Evolutionary conservation across 805 yeast species (phyloP).

Genomic region (Torulaspora microellipsoides): DNA sequence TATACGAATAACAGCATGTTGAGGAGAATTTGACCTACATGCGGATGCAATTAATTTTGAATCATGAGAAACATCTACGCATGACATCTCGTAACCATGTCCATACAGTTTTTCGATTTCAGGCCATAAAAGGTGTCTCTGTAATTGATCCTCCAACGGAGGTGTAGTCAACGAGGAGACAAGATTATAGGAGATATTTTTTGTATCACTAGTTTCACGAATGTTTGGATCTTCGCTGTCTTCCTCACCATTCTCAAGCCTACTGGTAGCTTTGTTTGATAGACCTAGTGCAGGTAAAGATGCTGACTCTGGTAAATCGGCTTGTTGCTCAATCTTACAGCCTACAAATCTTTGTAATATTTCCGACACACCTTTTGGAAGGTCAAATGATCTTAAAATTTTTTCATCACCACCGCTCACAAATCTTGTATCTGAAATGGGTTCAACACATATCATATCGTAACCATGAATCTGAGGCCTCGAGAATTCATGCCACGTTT

Average conservation of each 20-base stretch:
- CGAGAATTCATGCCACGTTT: constrained; percentile 85
- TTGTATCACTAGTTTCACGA: constrained; percentile 34
- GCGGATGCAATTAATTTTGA: constrained; percentile 72
- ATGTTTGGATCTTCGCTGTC: constrained; percentile 33
- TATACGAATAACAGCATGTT: constrained; percentile 81
- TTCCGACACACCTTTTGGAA: constrained; percentile 72
- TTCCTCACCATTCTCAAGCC: constrained; percentile 42
- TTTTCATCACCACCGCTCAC: constrained; percentile 97
- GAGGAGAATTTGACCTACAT: constrained; percentile 79
- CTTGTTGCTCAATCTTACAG: constrained; percentile 32
- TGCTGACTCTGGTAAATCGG: constrained; percentile 70
- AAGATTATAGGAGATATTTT: constrained; percentile 44
- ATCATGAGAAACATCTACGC: constrained; percentile 67
- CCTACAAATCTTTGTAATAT: constrained; percentile 54
- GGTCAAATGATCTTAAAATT: constrained; percentile 79
- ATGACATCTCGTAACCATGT: constrained; percentile 90
- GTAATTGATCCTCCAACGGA: constrained; percentile 87
- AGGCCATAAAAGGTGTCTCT: constrained; percentile 90
- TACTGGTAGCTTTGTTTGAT: constrained; percentile 79
- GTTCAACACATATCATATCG: constrained; percentile 80
- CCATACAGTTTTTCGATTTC: constrained; percentile 94
- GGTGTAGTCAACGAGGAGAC: constrained; percentile 48
- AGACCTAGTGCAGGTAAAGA: constrained; percentile 89
- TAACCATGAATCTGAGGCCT: constrained; percentile 98
- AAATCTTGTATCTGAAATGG: constrained; percentile 56